Base-by-base conservation (phyloP, 140 eudicot species). In the Senecio squalidus region DNA sequence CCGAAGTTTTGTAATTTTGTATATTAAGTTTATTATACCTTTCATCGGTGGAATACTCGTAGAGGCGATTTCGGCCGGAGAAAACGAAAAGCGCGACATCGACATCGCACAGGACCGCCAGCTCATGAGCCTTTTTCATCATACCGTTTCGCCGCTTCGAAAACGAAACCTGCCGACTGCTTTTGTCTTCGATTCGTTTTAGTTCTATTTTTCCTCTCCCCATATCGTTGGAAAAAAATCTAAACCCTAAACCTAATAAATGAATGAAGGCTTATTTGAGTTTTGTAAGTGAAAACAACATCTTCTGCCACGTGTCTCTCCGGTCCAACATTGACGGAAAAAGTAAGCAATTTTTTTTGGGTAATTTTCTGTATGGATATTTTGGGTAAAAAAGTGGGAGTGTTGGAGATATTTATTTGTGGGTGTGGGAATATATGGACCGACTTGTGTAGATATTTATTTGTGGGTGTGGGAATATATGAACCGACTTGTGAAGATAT, bases 181-280 rank as follows among this genome's bases (percentile, higher is more conserved):
- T 53, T 23, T 61, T 70, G 20, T 70, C 68, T 53, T 61, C 64
- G 76, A 70, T 70, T 57, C 76, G 62, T 30, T 70, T 62, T 51
- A 58, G 58, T 18, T 21, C 62, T 0, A 62, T 58, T 6, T 70
- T 70, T 2, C 69, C 62, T 50, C 69, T 51, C 55, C 69, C 69
- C 75, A 70, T 70, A 33, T 11, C 4, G 5, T 25, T 13, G 27
- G 18, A 45, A 13, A 1, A 15, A 41, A n/a, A 40, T 40, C 5
- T 2, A 3, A 43, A 47, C 18, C 15, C 28, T 27, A 5, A 39
- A 39, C 0, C 0, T 4, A 16, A 3, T 0, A 6, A 17, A 17
- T 18, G 27, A 6, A 47, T 27, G 53, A 27, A 47, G 0, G 8
- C 9, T 7, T 4, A 1, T 6, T 21, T n/a, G 50, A 44, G 11